phyloP scores from a whole-genome alignment of 1,284 basidiomycete genomes.

The Malassezia japonica region DNA sequence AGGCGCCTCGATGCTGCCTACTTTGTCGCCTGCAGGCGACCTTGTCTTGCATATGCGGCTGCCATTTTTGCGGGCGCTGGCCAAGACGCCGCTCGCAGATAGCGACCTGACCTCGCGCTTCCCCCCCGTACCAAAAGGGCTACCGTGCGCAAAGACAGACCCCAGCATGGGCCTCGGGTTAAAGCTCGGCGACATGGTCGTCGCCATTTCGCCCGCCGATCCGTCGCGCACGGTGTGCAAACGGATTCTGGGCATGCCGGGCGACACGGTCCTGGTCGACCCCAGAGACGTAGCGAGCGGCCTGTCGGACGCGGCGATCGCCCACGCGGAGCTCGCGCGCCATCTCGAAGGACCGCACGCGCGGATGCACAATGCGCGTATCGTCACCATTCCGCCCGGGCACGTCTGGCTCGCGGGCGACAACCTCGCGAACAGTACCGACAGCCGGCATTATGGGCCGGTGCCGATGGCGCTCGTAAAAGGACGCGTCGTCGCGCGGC shows the following conservation, averaged over 20 bases:
- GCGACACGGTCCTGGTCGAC: slow-evolving; percentile 79
- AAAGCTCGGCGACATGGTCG: slow-evolving; percentile 65
- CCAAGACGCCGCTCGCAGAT: not conserved
- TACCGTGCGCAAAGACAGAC: slow-evolving; percentile 21
- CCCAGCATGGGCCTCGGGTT: slow-evolving; percentile 31
- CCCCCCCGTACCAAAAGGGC: not conserved
- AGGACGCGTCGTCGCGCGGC: slow-evolving; percentile 60
- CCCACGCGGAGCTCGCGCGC: slow-evolving; percentile 12
- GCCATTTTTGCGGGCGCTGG: slow-evolving; percentile 18
- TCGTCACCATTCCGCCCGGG: slow-evolving; percentile 21
- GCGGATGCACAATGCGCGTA: slow-evolving; percentile 1
- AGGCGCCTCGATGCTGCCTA: slow-evolving; percentile 43
- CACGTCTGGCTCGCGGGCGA: slow-evolving; percentile 82
- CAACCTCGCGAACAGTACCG: slow-evolving; percentile 70
- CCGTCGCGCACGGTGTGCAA: slow-evolving; percentile 72
- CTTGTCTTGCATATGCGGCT: slow-evolving; percentile 29
- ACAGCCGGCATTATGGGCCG: slow-evolving; percentile 83
- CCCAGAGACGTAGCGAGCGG: slow-evolving; percentile 51
- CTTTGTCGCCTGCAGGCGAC: slow-evolving; percentile 32
- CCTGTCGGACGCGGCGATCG: not conserved
- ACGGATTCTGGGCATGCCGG: slow-evolving; percentile 77
- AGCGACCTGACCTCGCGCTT: slow-evolving; percentile 1
- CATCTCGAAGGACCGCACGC: not conserved
- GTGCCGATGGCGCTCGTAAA: slow-evolving; percentile 73
- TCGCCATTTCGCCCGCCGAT: slow-evolving; percentile 64